Evolutionary conservation across 768 basidiomycete genomes (phyloP).

Genomic region (Hemileccinum rubropunctum): DNA sequence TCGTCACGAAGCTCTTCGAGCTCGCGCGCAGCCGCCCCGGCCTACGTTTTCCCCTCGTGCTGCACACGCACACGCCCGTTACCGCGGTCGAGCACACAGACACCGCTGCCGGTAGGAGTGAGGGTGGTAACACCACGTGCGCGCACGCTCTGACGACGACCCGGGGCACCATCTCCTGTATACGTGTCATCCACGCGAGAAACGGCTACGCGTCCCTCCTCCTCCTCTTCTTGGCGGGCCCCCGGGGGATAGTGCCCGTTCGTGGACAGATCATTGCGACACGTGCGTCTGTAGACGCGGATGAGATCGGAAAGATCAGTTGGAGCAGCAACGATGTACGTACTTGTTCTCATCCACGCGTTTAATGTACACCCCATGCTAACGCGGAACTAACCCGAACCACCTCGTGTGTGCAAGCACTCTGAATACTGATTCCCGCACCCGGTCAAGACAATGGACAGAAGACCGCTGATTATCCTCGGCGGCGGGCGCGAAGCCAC

Average conservation of each 20-base stretch:
- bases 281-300: slow-evolving; percentile 37
- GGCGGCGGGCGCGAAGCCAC: slow-evolving; percentile 62
- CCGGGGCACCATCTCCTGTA: slow-evolving; percentile 59
- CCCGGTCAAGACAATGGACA: slow-evolving; percentile 32
- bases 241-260: slow-evolving; percentile 57
- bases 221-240: slow-evolving; percentile 62
- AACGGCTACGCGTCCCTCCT: slow-evolving; percentile 81
- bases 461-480: slow-evolving; percentile 61
- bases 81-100: slow-evolving; percentile 36
- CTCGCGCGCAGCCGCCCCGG: slow-evolving; percentile 32
- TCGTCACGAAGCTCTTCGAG: slow-evolving; percentile 65
- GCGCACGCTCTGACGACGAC: slow-evolving; percentile 42
- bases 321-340: slow-evolving; percentile 45
- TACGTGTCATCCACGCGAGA: slow-evolving; percentile 79
- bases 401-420: no score
- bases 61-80: slow-evolving; percentile 78
- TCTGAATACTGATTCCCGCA: slow-evolving; percentile 86
- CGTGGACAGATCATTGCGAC: slow-evolving; percentile 65
- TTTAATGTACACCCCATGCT: no score
- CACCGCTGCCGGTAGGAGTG: no score
- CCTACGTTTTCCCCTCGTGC: slow-evolving; percentile 44
- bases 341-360: no score
- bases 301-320: slow-evolving; percentile 40
- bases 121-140: background rate
- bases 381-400: no score